Conservation (phyloP, 177 flowering plant genomes). For the Vitis hybrid region DNA sequence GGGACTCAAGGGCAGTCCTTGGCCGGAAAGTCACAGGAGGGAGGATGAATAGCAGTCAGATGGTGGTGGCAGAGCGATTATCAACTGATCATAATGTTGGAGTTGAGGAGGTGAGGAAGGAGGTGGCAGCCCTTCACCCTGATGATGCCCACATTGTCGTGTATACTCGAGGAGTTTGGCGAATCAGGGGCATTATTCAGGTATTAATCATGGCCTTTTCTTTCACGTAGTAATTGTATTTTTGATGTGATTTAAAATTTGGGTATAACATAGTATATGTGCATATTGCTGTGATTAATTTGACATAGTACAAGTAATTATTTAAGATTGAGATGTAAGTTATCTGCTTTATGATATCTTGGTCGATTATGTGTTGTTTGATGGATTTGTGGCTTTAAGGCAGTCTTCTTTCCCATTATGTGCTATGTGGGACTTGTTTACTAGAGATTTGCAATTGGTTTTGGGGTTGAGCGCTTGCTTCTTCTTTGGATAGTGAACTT, state of each 20-base stretch:
- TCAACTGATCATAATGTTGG: conserved; percentile 51
- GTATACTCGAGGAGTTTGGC: conserved; percentile 43
- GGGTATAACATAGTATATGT: too few relatives aligned
- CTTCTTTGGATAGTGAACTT: background rate
- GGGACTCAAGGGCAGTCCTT: conserved; percentile 50
- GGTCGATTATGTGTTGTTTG: too few relatives aligned
- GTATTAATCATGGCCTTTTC: conserved; percentile 16
- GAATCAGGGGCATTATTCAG: conserved; percentile 56
- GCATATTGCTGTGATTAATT: too few relatives aligned
- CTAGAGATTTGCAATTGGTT: background rate
- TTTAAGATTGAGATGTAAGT: too few relatives aligned
- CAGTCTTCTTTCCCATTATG: background rate
- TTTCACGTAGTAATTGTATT: background rate
- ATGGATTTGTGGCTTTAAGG: too few relatives aligned
- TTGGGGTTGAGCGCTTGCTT: background rate
- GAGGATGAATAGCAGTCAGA: background rate
- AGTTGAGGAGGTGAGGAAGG: conserved; percentile 49
- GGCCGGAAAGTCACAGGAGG: conserved; percentile 27
- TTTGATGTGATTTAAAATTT: background rate
- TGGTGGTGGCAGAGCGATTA: conserved; percentile 39
- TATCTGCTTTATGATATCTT: too few relatives aligned
- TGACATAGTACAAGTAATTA: too few relatives aligned
- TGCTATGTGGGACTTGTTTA: background rate
- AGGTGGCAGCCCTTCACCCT: conserved; percentile 50
- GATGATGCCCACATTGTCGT: conserved; percentile 47